Evolutionary conservation across 2,329 filamentous ascomycete species (phyloP).

Genomic region (Biscogniauxia marginata): DNA sequence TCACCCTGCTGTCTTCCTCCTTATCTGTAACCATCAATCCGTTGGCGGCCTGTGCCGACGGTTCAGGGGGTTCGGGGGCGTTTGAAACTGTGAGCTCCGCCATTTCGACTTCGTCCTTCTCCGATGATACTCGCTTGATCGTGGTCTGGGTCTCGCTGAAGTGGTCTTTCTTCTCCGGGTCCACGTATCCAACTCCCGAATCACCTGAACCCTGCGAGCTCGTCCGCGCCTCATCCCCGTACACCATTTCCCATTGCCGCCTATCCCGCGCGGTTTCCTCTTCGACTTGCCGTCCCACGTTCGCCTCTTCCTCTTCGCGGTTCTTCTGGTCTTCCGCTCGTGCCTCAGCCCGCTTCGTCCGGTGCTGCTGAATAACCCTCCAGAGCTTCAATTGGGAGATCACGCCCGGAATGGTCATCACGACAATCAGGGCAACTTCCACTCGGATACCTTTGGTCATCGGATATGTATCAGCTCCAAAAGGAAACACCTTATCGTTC

Average conservation of each 20-base stretch:
- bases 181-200: conserved; percentile 51
- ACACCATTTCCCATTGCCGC: conserved; percentile 72
- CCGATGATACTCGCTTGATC: conserved; percentile 33
- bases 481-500: conserved; percentile 77
- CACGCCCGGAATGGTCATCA: conserved; percentile 72
- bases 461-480: conserved; percentile 75
- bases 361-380: conserved; percentile 70
- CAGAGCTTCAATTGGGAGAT: conserved; percentile 85
- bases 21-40: conserved; percentile 43
- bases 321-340: conserved; percentile 45
- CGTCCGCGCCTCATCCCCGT: conserved; percentile 54
- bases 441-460: conserved; percentile 83
- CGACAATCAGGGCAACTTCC: conserved; percentile 74
- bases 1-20: conserved; percentile 46
- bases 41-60: conserved; percentile 13
- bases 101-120: conserved; percentile 55
- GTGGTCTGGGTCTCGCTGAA: conserved; percentile 34
- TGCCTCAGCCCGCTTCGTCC: conserved; percentile 51
- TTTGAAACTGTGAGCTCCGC: conserved; percentile 43
- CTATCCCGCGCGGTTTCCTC: conserved; percentile 60
- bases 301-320: conserved; percentile 61
- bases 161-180: conserved; percentile 40
- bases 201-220: conserved; percentile 41
- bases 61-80: conserved; percentile 13
- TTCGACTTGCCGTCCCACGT: conserved; percentile 66